Conservation (phyloP, 805 yeast genomes). For the Yamadazyma olivae region DNA sequence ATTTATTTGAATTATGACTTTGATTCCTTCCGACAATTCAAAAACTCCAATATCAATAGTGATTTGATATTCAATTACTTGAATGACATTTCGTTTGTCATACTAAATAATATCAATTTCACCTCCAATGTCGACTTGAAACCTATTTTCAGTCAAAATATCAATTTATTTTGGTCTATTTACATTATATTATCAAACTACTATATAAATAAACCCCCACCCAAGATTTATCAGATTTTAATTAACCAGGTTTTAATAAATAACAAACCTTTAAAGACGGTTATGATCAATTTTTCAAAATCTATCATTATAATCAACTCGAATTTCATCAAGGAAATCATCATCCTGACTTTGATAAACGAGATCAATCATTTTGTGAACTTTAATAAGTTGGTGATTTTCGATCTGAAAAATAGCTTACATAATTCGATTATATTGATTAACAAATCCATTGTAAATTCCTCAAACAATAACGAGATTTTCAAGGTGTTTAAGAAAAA, state of each 20-base stretch:
- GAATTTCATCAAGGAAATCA: conserved; percentile 22
- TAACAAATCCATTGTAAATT: conserved; percentile 28
- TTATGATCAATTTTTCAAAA: conserved; percentile 26
- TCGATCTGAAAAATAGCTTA: conserved; percentile 37
- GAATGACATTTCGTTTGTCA: conserved; percentile 35
- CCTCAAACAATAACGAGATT: conserved; percentile 15
- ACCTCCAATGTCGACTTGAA: conserved; percentile 7
- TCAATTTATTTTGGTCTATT: conserved; percentile 46
- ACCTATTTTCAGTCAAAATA: conserved; percentile 23
- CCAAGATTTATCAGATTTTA: conserved; percentile 25
- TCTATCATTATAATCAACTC: conserved; percentile 18
- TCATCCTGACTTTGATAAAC: conserved; percentile 30
- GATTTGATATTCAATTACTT: conserved; percentile 49
- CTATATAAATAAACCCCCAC: conserved; percentile 37
- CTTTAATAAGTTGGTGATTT: conserved; percentile 21
- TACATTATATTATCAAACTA: conserved; percentile 45
- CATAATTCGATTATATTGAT: conserved; percentile 54
- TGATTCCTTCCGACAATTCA: conserved; percentile 9
- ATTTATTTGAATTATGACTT: conserved; percentile 40
- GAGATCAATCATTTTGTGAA: conserved; percentile 25
- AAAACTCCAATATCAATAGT: conserved; percentile 23
- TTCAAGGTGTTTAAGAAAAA: conserved; percentile 46
- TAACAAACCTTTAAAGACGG: conserved; percentile 8
- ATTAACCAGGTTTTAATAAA: conserved; percentile 14
- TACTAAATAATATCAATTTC: conserved; percentile 31